Base-by-base conservation (phyloP, 805 yeast genomes). In the Metschnikowia lachancei region DNA sequence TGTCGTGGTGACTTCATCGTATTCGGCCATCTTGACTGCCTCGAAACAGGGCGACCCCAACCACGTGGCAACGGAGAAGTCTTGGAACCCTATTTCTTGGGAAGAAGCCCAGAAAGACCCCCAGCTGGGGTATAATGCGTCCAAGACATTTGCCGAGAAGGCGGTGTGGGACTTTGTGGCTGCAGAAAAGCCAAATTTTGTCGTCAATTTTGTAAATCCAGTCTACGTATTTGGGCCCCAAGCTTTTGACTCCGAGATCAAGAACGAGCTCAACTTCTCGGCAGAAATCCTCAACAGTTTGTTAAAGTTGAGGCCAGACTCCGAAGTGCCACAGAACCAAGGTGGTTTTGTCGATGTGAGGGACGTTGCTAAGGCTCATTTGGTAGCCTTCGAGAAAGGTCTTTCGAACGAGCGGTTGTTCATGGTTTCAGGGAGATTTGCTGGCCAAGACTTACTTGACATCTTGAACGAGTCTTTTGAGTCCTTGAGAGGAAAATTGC, bases 401-500 rank as follows among this genome's bases (percentile, higher is more conserved):
- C 14, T 31, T 13, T 12, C 33, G 16, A n/a, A 31, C 6, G 33
- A 31, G 33, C 33, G 33, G 8, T 31, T 31, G 16, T 31, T 31
- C 33, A 12, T 31, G 33, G 33, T 31, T 13, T 10, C 33, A 8
- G 33, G 33, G 10, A 31, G 33, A 31, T 31, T 31, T 31, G 33
- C 14, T 6, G 33, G 33, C 16, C 33, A 31, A 31, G 33, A 31
- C 16, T n/a, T 31, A 12, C 33, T 31, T 14, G 33, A 31, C 13
- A 31, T 31, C 16, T 31, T 31, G 16, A 31, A 31, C 13, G 33
- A 31, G 16, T 10, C 8, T 14, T 36, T 19, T 60, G 76, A 80
- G 3, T 56, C 65, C 51, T 62, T 75, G 44, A 60, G 60, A 39
- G 77, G 72, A 13, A 70, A 71, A 49, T 60, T 79, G 35, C 70